These are phyloP conservation scores for Metschnikowia kunwiensis DNA, from an alignment of 805 yeast genomes.

Conservation along the genomic window DNA sequence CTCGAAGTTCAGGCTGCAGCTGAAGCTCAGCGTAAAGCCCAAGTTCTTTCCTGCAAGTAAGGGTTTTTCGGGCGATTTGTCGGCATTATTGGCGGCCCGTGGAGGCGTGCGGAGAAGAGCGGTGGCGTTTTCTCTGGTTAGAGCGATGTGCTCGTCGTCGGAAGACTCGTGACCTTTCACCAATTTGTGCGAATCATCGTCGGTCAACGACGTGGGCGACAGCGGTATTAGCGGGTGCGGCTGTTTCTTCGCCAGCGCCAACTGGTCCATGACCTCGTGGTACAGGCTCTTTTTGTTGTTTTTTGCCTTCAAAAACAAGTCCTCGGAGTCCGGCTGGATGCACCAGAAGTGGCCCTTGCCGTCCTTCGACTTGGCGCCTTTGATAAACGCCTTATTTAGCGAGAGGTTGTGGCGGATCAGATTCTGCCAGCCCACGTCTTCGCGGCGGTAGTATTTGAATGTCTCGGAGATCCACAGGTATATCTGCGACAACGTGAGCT, in stretches of 20 bases:
- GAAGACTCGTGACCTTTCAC: not conserved
- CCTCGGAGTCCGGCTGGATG: constrained; percentile 78
- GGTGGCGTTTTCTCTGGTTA: constrained; percentile 9
- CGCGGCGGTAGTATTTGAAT: constrained; percentile 75
- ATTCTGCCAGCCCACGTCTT: constrained; percentile 96
- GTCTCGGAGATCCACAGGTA: constrained; percentile 89
- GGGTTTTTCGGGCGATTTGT: constrained; percentile 42
- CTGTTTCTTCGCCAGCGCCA: constrained; percentile 16
- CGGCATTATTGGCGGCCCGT: constrained; percentile 19
- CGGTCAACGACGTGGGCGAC: constrained; percentile 15
- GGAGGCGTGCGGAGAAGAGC: constrained; percentile 14
- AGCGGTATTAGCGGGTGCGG: constrained; percentile 13
- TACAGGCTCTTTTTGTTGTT: constrained; percentile 44
- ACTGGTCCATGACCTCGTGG: constrained; percentile 45
- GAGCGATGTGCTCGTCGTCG: not conserved
- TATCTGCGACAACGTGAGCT: constrained; percentile 57
- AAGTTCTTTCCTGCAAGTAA: constrained; percentile 40
- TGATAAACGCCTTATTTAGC: constrained; percentile 86
- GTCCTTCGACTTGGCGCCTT: constrained; percentile 86
- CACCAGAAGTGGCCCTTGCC: constrained; percentile 95
- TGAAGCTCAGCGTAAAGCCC: constrained; percentile 62
- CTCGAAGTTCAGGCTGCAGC: constrained; percentile 63
- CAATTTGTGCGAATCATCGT: constrained; percentile 10
- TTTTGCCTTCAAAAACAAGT: constrained; percentile 68
- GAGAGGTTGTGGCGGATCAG: constrained; percentile 93